Conservation (phyloP, 768 basidiomycete genomes). For the Suillus alpinus region DNA sequence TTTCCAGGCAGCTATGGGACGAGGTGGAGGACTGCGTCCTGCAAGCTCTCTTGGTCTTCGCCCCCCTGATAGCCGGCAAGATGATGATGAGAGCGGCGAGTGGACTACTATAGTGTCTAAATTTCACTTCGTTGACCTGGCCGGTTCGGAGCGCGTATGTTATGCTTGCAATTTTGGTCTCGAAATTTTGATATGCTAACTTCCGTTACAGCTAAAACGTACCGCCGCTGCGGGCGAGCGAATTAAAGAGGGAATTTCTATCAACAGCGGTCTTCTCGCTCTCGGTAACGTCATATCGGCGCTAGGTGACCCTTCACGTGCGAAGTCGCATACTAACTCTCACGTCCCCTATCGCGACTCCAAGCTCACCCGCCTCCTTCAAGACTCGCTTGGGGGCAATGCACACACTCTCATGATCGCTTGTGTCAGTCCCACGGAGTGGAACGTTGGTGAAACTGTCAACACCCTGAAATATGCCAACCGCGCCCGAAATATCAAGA, state of each 20-base stretch:
- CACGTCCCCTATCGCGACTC: slow-evolving; percentile 98
- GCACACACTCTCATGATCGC: slow-evolving; percentile 99
- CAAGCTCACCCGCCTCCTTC: slow-evolving; percentile 77
- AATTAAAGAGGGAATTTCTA: slow-evolving; percentile 98
- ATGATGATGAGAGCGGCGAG: slow-evolving; percentile 69
- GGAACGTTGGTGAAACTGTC: slow-evolving; percentile 91
- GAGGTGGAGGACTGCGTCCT: slow-evolving; percentile 67
- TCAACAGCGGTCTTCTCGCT: slow-evolving; percentile 94
- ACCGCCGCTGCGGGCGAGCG: slow-evolving; percentile 95
- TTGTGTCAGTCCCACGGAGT: slow-evolving; percentile 94
- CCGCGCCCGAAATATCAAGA: slow-evolving; percentile 96
- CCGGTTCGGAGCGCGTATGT: slow-evolving; percentile 90
- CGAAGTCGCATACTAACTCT: slow-evolving; percentile 77
- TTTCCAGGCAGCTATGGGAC: slow-evolving; percentile 70
- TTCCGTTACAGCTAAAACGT: slow-evolving; percentile 71
- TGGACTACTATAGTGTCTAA: slow-evolving; percentile 93
- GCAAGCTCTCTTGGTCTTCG: slow-evolving; percentile 77
- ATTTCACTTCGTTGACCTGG: slow-evolving; percentile 98
- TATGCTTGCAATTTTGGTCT: slow-evolving; percentile 5
- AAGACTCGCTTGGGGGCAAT: slow-evolving; percentile 95
- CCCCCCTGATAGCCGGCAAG: slow-evolving; percentile 42
- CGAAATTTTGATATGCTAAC: slow-evolving; percentile 13
- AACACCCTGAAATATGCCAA: slow-evolving; percentile 97
- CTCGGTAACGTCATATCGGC: slow-evolving; percentile 99
- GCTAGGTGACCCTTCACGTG: slow-evolving; percentile 87